Base-by-base conservation (phyloP, 352 stramenopile genomes). In the Pythium oligandrum region DNA sequence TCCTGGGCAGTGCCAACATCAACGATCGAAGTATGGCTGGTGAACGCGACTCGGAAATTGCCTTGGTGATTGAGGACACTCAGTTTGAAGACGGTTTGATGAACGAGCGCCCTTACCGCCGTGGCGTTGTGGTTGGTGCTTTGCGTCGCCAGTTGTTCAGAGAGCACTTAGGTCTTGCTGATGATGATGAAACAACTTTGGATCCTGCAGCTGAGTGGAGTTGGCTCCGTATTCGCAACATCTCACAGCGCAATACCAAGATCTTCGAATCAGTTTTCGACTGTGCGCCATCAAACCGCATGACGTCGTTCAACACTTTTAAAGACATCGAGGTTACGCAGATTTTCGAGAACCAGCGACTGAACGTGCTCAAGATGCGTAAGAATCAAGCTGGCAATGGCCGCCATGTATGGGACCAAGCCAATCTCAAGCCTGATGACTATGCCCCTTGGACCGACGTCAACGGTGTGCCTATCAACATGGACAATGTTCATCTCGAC, bases 21-120 rank as follows among this genome's bases (percentile, higher is more conserved):
- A 98, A 98, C 49, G 91, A 98, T 59, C 87, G 93, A 6, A 97
- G 88, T 59, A 94, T 98, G 80, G 88, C 89, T 46, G 93, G 93
- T 40, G 84, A 96, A 44, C 88, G 91, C 42, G 85, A 95, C 57
- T 93, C 83, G 30, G 85, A 95, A 43, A 95, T 95, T 59, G 85
- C 77, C 30, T 51, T 95, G 34, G 71, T 95, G 51, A 79, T 95
- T 8, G 83, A 95, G 56, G 85, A 95, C 48, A 79, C 84, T 53
- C 72, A 89, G 50, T 88, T 90, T 64, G 72, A 90, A 39, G 77
- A 88, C 31, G 80, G 82, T 35, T 40, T 71, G 17, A 90, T 90
- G 78, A 88, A 90, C 55, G 79, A 86, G 26, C 68, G 69, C n/a
- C 65, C 77, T 8, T 88, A 85, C 40, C 75, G 71, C 3, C 77